These are phyloP conservation scores for Ajuga chamaepitys DNA, from an alignment of 257 asterid genomes.

Conservation along the genomic window DNA sequence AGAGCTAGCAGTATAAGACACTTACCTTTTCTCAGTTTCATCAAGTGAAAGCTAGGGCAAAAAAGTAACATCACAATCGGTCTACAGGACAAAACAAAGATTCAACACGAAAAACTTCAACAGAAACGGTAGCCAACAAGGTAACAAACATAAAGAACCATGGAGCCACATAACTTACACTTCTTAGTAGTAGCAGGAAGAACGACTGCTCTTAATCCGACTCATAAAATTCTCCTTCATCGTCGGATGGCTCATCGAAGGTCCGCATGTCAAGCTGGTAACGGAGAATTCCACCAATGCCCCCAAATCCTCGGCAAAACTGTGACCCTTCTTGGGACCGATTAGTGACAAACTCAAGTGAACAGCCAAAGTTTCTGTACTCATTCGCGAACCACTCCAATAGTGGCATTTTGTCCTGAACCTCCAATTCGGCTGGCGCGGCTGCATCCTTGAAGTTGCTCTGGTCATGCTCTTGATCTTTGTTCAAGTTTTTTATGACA, in stretches of 20 bases:
- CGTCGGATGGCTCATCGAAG: conserved; percentile 51
- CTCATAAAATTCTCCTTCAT: conserved; percentile 36
- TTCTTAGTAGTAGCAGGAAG: neutral
- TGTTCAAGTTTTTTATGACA: conserved; percentile 33
- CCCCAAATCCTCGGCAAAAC: conserved; percentile 61
- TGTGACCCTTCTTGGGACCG: conserved; percentile 60
- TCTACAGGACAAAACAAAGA: neutral
- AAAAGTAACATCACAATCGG: neutral
- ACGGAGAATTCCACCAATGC: conserved; percentile 58
- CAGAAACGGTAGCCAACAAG: conserved; percentile 8
- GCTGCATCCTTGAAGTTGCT: conserved; percentile 41
- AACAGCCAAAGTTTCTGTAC: conserved; percentile 49
- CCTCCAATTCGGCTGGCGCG: conserved; percentile 38
- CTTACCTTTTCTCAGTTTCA: neutral
- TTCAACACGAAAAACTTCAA: neutral
- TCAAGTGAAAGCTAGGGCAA: neutral
- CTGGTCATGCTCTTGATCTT: conserved; percentile 45
- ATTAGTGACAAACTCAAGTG: conserved; percentile 55
- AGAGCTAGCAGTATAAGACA: neutral
- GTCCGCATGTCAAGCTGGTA: conserved; percentile 54
- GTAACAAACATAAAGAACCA: conserved; percentile 14
- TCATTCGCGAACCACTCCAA: conserved; percentile 65
- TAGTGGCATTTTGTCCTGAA: conserved; percentile 44
- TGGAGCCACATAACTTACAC: conserved; percentile 11
- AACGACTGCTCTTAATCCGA: conserved; percentile 31